These are phyloP conservation scores for Colletotrichum gloeosporioides DNA, from an alignment of 2,329 filamentous ascomycete species.

Conservation along the genomic window DNA sequence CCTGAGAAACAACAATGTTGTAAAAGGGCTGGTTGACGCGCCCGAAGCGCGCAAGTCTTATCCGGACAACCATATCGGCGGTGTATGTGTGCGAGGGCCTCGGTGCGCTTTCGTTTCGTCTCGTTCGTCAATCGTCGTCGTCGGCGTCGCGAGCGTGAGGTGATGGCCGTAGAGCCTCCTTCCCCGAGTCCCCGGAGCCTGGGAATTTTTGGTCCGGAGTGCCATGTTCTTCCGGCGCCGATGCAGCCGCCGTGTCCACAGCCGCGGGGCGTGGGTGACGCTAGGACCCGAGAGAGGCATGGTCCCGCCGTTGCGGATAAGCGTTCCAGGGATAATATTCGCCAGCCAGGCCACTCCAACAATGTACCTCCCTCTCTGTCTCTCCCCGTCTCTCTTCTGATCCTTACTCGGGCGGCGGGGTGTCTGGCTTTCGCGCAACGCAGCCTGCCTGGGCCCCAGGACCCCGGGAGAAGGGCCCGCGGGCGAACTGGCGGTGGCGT, in stretches of 20 bases:
- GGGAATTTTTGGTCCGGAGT: constrained; percentile 13
- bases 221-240: constrained; percentile 39
- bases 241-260: background rate
- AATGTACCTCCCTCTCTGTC: background rate
- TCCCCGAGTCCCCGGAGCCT: background rate
- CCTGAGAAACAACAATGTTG: constrained; percentile 96
- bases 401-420: background rate
- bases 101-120: background rate
- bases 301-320: background rate
- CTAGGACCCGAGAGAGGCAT: background rate
- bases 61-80: constrained; percentile 81
- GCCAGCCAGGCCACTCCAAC: background rate
- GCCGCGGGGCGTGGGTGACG: constrained; percentile 26
- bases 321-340: background rate
- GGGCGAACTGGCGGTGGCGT: background rate
- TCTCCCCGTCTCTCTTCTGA: background rate
- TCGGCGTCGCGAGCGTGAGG: background rate
- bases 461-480: background rate
- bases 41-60: constrained; percentile 93
- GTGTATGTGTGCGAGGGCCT: background rate
- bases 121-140: background rate
- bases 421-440: background rate
- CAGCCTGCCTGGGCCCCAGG: background rate
- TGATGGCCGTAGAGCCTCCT: background rate
- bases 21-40: constrained; percentile 89